A percentile compares a stretch with the other conserved stretches of the same genome.
phyloP scores from a whole-genome alignment of 805 yeast species.

The Ogataea parapolymorpha region DNA sequence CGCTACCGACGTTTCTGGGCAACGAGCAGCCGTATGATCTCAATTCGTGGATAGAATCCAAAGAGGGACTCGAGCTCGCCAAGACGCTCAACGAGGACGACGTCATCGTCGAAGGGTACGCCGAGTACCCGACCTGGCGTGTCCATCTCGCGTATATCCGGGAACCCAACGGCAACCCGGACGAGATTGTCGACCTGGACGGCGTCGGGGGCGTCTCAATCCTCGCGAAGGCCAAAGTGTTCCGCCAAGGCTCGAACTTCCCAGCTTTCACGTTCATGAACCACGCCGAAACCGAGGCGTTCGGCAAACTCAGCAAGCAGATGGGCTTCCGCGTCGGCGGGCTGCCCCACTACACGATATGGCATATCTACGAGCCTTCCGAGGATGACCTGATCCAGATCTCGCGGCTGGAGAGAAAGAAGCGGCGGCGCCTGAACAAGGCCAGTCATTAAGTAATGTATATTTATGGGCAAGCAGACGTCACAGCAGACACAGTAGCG shows the following conservation, averaged over 20 bases:
- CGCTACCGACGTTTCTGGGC: conserved; percentile 87
- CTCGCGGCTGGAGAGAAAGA: conserved; percentile 63
- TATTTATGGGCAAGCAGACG: neutral
- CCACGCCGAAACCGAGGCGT: conserved; percentile 87
- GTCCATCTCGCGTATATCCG: conserved; percentile 75
- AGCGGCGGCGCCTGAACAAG: conserved; percentile 37
- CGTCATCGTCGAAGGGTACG: conserved; percentile 85
- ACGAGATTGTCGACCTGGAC: conserved; percentile 67
- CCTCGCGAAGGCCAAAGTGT: conserved; percentile 67
- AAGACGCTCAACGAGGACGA: conserved; percentile 67
- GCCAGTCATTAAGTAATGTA: conserved; percentile 3
- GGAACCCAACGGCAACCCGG: conserved; percentile 54
- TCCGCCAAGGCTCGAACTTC: conserved; percentile 77
- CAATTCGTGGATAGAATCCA: conserved; percentile 94
- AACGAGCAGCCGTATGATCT: conserved; percentile 93
- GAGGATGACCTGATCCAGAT: conserved; percentile 75
- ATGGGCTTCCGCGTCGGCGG: conserved; percentile 87
- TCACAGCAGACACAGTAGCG: neutral
- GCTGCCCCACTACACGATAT: conserved; percentile 80
- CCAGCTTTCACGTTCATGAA: conserved; percentile 82
- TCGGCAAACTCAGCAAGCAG: conserved; percentile 73
- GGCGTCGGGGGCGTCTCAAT: conserved; percentile 90
- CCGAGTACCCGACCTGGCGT: conserved; percentile 84
- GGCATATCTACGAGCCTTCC: conserved; percentile 91
- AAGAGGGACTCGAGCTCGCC: conserved; percentile 68